Evolutionary conservation across 352 stramenopile species (phyloP), one percentile per base, ranked within the genome.

Genomic region (Globisporangium apiculatum): DNA sequence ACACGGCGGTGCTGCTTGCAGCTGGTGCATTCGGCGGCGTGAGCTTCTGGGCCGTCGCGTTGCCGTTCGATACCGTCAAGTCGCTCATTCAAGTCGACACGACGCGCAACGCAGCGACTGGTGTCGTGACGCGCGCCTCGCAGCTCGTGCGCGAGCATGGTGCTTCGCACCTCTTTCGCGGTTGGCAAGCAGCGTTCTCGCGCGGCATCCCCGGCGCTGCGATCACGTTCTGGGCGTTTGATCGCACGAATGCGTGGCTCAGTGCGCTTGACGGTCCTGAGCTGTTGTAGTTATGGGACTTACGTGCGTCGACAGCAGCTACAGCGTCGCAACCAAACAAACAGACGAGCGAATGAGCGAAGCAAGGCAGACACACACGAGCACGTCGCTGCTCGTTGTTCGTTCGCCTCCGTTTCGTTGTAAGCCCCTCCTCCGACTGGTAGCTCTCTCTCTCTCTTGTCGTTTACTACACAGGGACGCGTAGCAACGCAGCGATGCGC

Each of bases 51-150:
- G 67, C 76, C 12, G 75, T 94, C 37, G 87, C 84, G 35, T 65
- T 94, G 45, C 85, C 84, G 5, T 95, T 96, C 56, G 83, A 95
- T 67, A 91, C 75, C 10, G 64, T 93, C 76, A 91, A 93, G 67
- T 87, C 83, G 48, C 69, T 93, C 14, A 91, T 90, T 47, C 83
- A 94, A 71, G 80, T 87, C 3, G 73, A 89, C 57, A 65, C 70
- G 7, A 64, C 61, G 17, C 48, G 66, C 7, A 67, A 69, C 50
- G 69, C 76, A 45, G 75, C 77, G 60, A 77, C 66, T 14, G 78
- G 76, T 0, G 65, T 89, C 49, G 37, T 88, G 0, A 40, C 62
- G 0, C 78, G 64, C 15, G 71, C 73, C 7, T 17, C 60, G 14
- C 66, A 51, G 5, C 62, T 92, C 18, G 69, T 90, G 15, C 75